Evolutionary conservation across 1,284 basidiomycete species (phyloP), one percentile per base, ranked within the genome.

Genomic region (Papiliotrema nemorosa): DNA sequence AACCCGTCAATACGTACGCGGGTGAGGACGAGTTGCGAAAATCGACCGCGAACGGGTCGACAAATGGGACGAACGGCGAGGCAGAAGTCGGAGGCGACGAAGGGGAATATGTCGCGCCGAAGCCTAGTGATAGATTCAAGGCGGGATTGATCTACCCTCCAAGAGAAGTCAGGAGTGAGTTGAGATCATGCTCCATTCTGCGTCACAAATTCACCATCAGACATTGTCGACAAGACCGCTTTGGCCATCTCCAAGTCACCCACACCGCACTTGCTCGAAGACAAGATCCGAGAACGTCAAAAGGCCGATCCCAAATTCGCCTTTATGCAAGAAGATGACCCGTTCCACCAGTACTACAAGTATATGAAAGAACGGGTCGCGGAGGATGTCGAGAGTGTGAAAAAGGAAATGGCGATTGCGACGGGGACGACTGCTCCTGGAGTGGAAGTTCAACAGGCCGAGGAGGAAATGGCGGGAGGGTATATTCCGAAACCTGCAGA

Each of bases 281-380:
- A 91, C 72, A 93, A 93, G 79, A 91, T 97, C 71, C 84, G 90
- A 63, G 90, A 94, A 76, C 85, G 87, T 67, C 91, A 93, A 74
- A 89, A 90, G 77, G 82, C 84, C 58, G 92, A 97, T 78, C 89
- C 91, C 58, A 91, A 94, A 76, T 97, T 97, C 80, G 88, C 91
- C 50, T 97, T 97, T 79, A 81, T 97, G 73, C 91, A 92, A 77
- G 69, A 74, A 45, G 84, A 84, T 51, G 93, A 97, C 79, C 90
- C 93, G 62, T 97, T 94, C 78, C 88, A 97, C 84, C 87, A 88
- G 57, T 97, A 97, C 78, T 97, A 97, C 73, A 84, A 87, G 67
- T 84, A 92, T 78, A 84, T 87, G 69, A 83, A 92, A 75, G 82
- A 54, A 80, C 84, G 44, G 87, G 88, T 65, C 31, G 55, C 60